Conservation (phyloP, 1,139 yeast species). For the Pichia sp. region DNA sequence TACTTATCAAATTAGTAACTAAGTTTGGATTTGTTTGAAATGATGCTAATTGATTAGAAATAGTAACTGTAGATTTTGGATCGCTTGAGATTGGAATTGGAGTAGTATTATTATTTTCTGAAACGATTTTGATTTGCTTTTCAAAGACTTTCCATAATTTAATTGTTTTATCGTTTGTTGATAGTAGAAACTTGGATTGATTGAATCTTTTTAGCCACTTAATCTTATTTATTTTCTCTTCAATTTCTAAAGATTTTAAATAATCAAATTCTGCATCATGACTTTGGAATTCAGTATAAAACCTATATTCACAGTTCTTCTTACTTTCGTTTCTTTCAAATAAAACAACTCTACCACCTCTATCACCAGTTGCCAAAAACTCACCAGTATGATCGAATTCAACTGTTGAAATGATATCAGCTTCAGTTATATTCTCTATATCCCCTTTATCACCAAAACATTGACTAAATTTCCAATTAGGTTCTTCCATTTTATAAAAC, state of each 20-base stretch:
- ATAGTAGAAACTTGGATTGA: constrained; percentile 78
- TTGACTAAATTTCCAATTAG: constrained; percentile 65
- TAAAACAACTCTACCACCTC: constrained; percentile 95
- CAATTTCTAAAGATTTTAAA: constrained; percentile 90
- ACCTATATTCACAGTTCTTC: constrained; percentile 87
- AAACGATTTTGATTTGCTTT: constrained; percentile 83
- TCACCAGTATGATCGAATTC: constrained; percentile 95
- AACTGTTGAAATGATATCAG: constrained; percentile 94
- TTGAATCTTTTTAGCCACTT: constrained; percentile 91
- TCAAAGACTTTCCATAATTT: constrained; percentile 96
- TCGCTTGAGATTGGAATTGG: not conserved
- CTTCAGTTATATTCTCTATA: constrained; percentile 91
- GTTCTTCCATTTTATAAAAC: constrained; percentile 21
- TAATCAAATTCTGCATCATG: constrained; percentile 99
- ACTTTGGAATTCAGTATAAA: constrained; percentile 94
- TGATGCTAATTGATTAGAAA: constrained; percentile 21
- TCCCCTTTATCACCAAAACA: constrained; percentile 99
- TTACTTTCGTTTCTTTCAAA: constrained; percentile 83
- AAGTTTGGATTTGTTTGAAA: constrained; percentile 24
- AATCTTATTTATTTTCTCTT: constrained; percentile 95
- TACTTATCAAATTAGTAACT: constrained; percentile 11
- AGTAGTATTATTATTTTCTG: constrained; percentile 77
- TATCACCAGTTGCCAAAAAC: constrained; percentile 95
- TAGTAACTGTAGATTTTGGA: constrained; percentile 14
- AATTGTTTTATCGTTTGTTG: constrained; percentile 95